Base-by-base conservation (phyloP, 768 basidiomycete species). In the Ramaria sp. region DNA sequence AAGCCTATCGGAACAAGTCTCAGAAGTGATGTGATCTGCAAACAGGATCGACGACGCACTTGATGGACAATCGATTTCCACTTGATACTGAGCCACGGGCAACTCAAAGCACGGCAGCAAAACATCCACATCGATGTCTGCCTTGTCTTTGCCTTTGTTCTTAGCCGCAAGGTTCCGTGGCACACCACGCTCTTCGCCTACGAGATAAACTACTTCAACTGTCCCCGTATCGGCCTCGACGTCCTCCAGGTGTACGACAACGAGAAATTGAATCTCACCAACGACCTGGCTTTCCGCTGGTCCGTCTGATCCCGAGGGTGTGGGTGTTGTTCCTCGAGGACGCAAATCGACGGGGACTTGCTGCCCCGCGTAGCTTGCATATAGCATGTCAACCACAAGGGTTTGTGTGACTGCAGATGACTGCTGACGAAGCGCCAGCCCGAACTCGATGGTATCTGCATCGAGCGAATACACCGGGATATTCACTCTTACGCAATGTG, bases 61-160 rank as follows among this genome's bases (percentile, higher is more conserved):
- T 61, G 75, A 63, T 60, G 71, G 67, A 19, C 68, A 66, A 48
- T 82, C 80, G 51, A 90, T 66, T 20, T 73, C 72, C 1, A 87
- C 83, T 63, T 86, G 81, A 58, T 89, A 68, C 64, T 75, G 73
- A 46, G 82, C 82, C 43, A 90, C 71, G 7, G 86, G 80, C n/a
- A 88, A 69, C 3, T 79, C 66, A 63, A 91, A 91, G n/a, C 80
- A 79, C 7, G 88, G 88, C 45, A 91, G 66, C 46, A 85, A 69
- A 19, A 88, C 66, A 60, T 78, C 68, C 17, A 83, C 54, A 2
- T 24, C 53, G 1, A 58, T 54, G 27, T 64, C 59, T 51, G 68
- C 66, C 27, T 61, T 68, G 47, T 60, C 62, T 59, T 69, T 75
- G 55, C 63, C 69, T 60, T 75, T 80, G 41, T 70, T 67, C 61